Evolutionary conservation across 345 rosid species (phyloP).

Genomic region (Erysimum cheiranthoides): DNA sequence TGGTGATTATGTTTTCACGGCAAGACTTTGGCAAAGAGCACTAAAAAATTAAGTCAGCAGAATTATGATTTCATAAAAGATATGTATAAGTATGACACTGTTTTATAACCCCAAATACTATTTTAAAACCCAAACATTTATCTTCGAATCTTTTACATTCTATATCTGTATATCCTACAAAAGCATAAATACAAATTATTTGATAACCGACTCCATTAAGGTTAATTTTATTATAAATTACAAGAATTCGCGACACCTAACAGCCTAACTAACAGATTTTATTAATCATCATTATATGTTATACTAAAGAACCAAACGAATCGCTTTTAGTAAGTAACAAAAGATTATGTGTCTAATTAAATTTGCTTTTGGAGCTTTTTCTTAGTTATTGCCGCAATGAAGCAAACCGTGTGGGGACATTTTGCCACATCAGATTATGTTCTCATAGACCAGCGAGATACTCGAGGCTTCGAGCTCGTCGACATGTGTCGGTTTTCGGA

Average conservation of each 20-base stretch:
- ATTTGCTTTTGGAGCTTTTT: conserved; percentile 18
- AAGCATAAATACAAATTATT: conserved; percentile 32
- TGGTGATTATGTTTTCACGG: conserved; percentile 23
- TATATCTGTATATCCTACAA: conserved; percentile 27
- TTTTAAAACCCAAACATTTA: not conserved
- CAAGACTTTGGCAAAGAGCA: conserved; percentile 14
- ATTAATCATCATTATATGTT: conserved; percentile 30
- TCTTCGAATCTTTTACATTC: not conserved
- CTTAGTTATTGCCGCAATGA: conserved; percentile 32
- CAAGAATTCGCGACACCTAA: conserved; percentile 31
- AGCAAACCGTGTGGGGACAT: conserved; percentile 34
- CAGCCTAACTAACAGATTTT: conserved; percentile 35
- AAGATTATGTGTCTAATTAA: conserved; percentile 1
- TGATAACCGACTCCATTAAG: conserved; percentile 45
- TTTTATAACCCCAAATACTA: not conserved
- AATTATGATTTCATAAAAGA: not conserved
- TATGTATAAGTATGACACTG: not conserved
- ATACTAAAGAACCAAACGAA: conserved; percentile 7
- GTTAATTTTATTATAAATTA: conserved; percentile 6
- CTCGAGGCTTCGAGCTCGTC: conserved; percentile 5
- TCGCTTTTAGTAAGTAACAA: conserved; percentile 21
- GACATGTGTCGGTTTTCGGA: conserved; percentile 4
- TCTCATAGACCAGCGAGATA: conserved; percentile 7
- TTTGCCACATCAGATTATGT: conserved; percentile 15
- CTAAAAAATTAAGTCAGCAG: not conserved